phyloP scores from a whole-genome alignment of 345 rosid genomes.

The Abelmoschus esculentus region DNA sequence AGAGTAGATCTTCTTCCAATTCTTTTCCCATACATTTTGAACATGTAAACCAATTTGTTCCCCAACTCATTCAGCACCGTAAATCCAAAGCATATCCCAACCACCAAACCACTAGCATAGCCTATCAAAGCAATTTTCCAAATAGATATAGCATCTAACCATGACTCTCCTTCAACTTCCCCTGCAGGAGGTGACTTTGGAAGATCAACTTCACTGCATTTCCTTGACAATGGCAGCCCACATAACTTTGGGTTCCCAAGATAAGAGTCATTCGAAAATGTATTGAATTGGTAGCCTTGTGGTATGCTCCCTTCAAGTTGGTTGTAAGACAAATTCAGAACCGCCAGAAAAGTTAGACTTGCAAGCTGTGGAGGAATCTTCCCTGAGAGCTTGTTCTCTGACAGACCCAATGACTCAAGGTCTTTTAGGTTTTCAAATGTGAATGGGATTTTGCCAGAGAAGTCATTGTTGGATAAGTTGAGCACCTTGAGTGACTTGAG shows the following conservation, averaged over 20 bases:
- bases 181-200: neutral
- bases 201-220: neutral
- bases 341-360: neutral
- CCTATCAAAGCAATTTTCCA: neutral
- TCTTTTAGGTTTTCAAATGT: neutral
- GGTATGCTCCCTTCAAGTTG: slow-evolving; percentile 9
- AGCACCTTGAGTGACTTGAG: neutral
- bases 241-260: slow-evolving; percentile 1
- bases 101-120: slow-evolving; percentile 1
- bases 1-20: neutral
- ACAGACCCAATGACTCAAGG: slow-evolving; percentile 18
- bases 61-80: neutral
- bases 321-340: neutral
- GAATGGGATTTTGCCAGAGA: slow-evolving; percentile 7
- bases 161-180: neutral
- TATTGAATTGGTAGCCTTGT: neutral
- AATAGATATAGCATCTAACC: neutral
- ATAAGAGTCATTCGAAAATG: neutral
- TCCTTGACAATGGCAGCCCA: neutral
- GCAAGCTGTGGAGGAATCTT: slow-evolving; percentile 15
- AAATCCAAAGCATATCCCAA: neutral
- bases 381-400: slow-evolving; percentile 11
- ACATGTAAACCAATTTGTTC: neutral
- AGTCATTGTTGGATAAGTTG: slow-evolving; percentile 10
- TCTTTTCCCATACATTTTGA: too few species aligned